A percentile compares a stretch with the other conserved stretches of the same genome.
These are phyloP conservation scores for Drosera capensis DNA, from an alignment of 148 eudicot genomes.

Conservation along the genomic window DNA sequence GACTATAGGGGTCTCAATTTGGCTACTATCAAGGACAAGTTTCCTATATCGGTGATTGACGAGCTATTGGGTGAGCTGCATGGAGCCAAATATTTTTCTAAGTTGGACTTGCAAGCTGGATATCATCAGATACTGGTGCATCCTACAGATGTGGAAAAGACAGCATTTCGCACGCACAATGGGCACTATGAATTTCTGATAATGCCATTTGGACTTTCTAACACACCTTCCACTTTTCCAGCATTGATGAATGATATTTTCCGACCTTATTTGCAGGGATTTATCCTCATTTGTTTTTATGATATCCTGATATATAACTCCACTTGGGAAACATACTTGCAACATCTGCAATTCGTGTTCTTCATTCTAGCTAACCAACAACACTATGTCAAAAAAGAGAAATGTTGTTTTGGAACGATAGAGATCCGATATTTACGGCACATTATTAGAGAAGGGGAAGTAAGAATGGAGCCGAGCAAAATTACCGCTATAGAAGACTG, in stretches of 20 bases:
- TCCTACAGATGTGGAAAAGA: neutral
- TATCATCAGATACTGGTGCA: neutral
- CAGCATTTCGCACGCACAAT: neutral
- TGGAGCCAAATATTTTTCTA: neutral
- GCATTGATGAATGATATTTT: neutral
- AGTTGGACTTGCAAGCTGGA: neutral
- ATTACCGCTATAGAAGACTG: neutral
- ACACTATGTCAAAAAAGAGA: neutral
- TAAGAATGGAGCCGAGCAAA: neutral
- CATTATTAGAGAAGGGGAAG: neutral
- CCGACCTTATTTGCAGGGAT: neutral
- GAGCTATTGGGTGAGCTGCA: conserved; percentile 1
- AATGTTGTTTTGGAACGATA: neutral
- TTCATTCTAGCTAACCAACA: neutral
- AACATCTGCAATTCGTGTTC: neutral
- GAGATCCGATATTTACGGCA: neutral
- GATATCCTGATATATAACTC: neutral
- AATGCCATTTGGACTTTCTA: neutral
- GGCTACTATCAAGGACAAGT: neutral
- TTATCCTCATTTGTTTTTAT: neutral
- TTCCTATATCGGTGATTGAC: neutral
- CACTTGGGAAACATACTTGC: neutral
- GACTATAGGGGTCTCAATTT: neutral
- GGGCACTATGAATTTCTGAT: neutral
- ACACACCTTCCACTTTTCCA: neutral